Evolutionary conservation across 2,329 filamentous ascomycete species (phyloP).

Genomic region (Xylaria sp.): DNA sequence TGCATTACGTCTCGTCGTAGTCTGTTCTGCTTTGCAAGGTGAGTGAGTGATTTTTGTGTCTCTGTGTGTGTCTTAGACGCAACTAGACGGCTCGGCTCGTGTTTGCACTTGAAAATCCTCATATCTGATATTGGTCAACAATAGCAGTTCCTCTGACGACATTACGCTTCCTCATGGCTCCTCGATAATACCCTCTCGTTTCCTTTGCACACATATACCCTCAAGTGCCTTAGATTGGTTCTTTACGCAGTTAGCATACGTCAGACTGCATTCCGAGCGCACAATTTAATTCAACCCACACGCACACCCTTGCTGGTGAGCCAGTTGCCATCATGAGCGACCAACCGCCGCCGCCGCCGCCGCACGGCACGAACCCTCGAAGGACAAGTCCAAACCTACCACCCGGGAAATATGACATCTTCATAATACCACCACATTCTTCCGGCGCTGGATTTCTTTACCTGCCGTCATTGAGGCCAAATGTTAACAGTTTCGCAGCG

Average conservation of each 20-base stretch:
- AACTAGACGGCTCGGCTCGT: background rate
- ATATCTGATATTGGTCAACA: conserved; percentile 21
- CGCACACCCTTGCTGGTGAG: conserved; percentile 56
- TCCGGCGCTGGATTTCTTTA: conserved; percentile 91
- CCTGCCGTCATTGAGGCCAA: conserved; percentile 86
- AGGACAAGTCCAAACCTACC: conserved; percentile 73
- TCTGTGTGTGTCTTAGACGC: background rate
- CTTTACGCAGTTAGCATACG: conserved; percentile 14
- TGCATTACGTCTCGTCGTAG: conserved; percentile 23
- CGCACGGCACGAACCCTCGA: conserved; percentile 83
- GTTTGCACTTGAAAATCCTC: conserved; percentile 22
- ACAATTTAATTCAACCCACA: conserved; percentile 37
- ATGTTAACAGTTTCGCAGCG: conserved; percentile 90
- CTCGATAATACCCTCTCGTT: conserved; percentile 52
- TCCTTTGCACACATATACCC: conserved; percentile 28
- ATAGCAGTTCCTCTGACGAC: conserved; percentile 44
- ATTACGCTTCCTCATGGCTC: conserved; percentile 51
- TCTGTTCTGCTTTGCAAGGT: conserved; percentile 9
- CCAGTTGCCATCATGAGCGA: conserved; percentile 67
- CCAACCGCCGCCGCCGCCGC: conserved; percentile 80
- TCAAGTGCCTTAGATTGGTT: background rate
- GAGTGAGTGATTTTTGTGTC: conserved; percentile 5
- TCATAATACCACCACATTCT: conserved; percentile 93
- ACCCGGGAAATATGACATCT: conserved; percentile 94
- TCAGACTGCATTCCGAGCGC: conserved; percentile 42